Evolutionary conservation across 169 alveolate genomes (phyloP).

Genomic region (Toxoplasma gondii): DNA sequence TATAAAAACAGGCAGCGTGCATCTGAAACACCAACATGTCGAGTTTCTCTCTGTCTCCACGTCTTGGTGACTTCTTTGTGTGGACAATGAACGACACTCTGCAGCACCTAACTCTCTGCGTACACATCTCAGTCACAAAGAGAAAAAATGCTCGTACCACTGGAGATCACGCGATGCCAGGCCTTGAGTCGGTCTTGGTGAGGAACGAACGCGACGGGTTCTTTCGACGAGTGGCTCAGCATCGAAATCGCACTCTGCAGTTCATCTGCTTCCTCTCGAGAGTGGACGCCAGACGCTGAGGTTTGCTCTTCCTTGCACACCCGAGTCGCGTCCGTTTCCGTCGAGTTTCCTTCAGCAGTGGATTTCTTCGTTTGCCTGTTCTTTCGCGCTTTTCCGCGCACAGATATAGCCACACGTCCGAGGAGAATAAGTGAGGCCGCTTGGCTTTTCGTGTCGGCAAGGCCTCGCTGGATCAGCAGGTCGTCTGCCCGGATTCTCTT

Average conservation of each 20-base stretch:
- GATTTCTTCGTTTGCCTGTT: neutral
- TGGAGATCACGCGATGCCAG: neutral
- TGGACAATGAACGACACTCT: too few species aligned
- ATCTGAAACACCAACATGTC: too few species aligned
- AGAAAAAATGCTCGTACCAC: neutral
- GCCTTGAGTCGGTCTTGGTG: neutral
- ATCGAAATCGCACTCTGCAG: neutral
- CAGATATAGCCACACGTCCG: neutral
- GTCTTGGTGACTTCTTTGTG: too few species aligned
- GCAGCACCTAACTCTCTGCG: too few species aligned
- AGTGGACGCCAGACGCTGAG: neutral
- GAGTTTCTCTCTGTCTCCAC: too few species aligned
- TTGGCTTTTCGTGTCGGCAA: conserved; percentile 36
- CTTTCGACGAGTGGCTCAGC: neutral
- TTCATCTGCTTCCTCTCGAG: neutral
- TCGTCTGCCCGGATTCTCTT: conserved; percentile 36
- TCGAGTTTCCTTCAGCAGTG: neutral
- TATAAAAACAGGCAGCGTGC: too few species aligned
- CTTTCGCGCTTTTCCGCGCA: neutral
- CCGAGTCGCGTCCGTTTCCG: neutral
- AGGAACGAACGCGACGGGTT: neutral
- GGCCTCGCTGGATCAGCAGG: conserved; percentile 4
- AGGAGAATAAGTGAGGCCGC: conserved; percentile 11
- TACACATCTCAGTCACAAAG: too few species aligned
- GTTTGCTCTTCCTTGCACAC: neutral